These are phyloP conservation scores for Dittrichia graveolens DNA, from an alignment of 129 eudicot genomes.

Conservation along the genomic window DNA sequence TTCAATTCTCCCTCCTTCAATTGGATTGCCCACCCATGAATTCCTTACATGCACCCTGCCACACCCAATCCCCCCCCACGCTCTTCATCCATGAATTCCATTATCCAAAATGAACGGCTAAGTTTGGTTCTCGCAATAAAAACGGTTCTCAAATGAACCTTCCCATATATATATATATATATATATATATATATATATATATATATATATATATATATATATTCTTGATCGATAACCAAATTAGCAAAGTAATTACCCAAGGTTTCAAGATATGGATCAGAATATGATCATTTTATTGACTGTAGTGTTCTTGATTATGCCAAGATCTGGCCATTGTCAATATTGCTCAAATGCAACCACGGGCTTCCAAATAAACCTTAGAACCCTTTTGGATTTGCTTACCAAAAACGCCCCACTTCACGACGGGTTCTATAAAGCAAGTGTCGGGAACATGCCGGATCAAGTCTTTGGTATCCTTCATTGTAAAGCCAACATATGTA, in stretches of 20 bases:
- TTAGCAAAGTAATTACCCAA: not conserved
- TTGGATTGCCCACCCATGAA: too few species aligned
- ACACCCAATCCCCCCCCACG: too few species aligned
- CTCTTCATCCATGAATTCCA: too few species aligned
- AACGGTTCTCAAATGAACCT: too few species aligned
- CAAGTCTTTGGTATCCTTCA: slow-evolving; percentile 23
- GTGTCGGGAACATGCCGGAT: slow-evolving; percentile 23
- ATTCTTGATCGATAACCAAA: not conserved
- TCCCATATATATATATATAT: too few species aligned
- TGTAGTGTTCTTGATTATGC: slow-evolving; percentile 13
- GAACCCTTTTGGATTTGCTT: slow-evolving; percentile 16
- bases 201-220: too few species aligned
- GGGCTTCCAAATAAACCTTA: not conserved
- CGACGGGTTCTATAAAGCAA: slow-evolving; percentile 23
- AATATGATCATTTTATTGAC: slow-evolving; percentile 1
- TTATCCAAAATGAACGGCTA: too few species aligned
- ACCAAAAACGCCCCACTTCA: slow-evolving; percentile 18
- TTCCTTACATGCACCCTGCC: too few species aligned
- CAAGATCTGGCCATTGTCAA: slow-evolving; percentile 18
- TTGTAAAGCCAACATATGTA: slow-evolving; percentile 26
- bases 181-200: too few species aligned
- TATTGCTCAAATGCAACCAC: slow-evolving; percentile 11
- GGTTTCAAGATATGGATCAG: not conserved
- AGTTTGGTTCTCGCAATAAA: too few species aligned
- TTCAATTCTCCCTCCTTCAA: too few species aligned